Evolutionary conservation across 2,329 filamentous ascomycete species (phyloP).

Genomic region (Chrysoporthe austroafricana): DNA sequence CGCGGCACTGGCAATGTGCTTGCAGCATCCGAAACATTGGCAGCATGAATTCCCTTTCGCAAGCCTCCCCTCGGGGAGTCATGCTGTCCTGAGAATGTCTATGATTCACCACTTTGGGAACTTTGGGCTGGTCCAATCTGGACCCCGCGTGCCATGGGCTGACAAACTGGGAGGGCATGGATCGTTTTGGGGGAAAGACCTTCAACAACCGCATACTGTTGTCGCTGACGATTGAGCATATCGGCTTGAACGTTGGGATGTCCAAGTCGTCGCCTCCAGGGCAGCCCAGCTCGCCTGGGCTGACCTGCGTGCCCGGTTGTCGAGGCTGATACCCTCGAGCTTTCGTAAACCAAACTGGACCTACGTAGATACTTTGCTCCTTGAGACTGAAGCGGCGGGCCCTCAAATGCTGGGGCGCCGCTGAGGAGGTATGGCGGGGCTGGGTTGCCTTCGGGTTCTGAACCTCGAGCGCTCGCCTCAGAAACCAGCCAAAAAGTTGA

Average conservation of each 20-base stretch:
- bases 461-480: conserved; percentile 7
- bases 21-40: background rate
- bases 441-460: conserved; percentile 14
- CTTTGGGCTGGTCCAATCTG: background rate
- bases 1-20: background rate
- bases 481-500: background rate
- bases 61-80: background rate
- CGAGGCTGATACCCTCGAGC: conserved; percentile 9
- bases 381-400: conserved; percentile 16
- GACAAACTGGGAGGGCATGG: background rate
- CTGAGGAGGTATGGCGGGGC: conserved; percentile 12
- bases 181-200: background rate
- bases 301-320: conserved; percentile 11
- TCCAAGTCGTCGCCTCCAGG: background rate
- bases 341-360: conserved; percentile 27
- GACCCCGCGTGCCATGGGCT: background rate
- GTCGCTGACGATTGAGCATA: background rate
- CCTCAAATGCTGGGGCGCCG: conserved; percentile 15
- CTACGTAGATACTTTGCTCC: conserved; percentile 28
- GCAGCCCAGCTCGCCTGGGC: conserved; percentile 19
- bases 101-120: background rate
- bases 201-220: background rate
- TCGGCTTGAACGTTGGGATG: background rate
- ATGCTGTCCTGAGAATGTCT: background rate
- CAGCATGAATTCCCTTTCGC: background rate